Evolutionary conservation across 192 early-diverging fungal genomes (phyloP).

Genomic region (Funneliformis geosporum): DNA sequence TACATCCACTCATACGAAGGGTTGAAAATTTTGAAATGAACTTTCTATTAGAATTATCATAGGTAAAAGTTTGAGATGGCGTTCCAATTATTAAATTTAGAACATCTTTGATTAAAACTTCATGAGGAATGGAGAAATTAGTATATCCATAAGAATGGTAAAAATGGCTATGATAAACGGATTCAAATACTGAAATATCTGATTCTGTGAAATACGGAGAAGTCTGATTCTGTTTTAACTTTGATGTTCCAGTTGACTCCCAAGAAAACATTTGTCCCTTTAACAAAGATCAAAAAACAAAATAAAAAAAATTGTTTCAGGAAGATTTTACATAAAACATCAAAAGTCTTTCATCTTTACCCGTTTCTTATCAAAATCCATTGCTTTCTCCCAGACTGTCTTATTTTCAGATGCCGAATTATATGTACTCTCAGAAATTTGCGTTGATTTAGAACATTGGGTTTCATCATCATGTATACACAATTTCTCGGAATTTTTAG

Average conservation of each 20-base stretch:
- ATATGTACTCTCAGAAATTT: background rate
- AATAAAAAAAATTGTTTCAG: background rate
- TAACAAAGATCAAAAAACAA: background rate
- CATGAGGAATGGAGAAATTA: background rate
- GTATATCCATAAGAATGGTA: background rate
- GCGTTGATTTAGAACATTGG: background rate
- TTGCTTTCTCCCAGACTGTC: background rate
- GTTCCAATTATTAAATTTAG: constrained; percentile 12
- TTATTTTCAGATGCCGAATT: background rate
- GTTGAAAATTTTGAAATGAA: constrained; percentile 4
- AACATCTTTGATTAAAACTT: constrained; percentile 6
- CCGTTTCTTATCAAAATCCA: background rate
- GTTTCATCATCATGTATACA: background rate
- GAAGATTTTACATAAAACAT: too few species aligned
- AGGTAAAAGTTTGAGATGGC: constrained; percentile 20
- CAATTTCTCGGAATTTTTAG: background rate
- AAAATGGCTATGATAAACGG: constrained; percentile 20
- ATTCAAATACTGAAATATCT: constrained; percentile 8
- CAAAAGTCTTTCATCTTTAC: background rate
- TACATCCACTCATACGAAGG: constrained; percentile 27
- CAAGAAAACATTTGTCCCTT: constrained; percentile 25
- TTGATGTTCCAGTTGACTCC: constrained; percentile 13
- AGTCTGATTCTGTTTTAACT: background rate
- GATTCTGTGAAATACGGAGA: constrained; percentile 26
- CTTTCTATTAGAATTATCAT: background rate